Evolutionary conservation across 805 yeast species (phyloP).

Genomic region (Blastobotrys attinorum): DNA sequence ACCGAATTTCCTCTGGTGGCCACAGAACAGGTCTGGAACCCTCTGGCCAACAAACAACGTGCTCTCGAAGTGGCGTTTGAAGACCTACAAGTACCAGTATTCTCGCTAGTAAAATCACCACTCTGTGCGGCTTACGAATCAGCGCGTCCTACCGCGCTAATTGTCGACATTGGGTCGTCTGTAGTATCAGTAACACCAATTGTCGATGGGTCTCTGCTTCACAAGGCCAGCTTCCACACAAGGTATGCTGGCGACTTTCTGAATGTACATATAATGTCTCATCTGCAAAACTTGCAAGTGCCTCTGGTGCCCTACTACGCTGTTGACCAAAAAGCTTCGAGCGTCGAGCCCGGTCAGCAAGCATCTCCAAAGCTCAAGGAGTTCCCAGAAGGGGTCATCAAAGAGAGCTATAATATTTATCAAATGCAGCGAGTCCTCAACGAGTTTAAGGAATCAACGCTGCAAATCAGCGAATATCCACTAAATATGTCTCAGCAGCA

Average conservation of each 20-base stretch:
- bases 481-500: conserved; percentile 25
- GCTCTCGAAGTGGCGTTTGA: conserved; percentile 71
- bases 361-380: conserved; percentile 16
- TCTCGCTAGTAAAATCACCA: conserved; percentile 69
- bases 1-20: conserved; percentile 57
- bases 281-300: conserved; percentile 32
- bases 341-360: conserved; percentile 30
- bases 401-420: conserved; percentile 32
- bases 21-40: conserved; percentile 66
- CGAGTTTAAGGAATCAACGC: conserved; percentile 41
- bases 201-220: conserved; percentile 50
- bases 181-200: conserved; percentile 48
- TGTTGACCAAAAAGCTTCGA: conserved; percentile 29
- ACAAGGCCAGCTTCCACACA: conserved; percentile 32
- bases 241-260: conserved; percentile 71
- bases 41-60: conserved; percentile 45
- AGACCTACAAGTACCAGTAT: conserved; percentile 62
- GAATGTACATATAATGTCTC: conserved; percentile 52
- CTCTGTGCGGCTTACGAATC: conserved; percentile 43
- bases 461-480: conserved; percentile 34
- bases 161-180: conserved; percentile 71
- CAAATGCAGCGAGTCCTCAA: conserved; percentile 36
- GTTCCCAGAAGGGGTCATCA: conserved; percentile 26
- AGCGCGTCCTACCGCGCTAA: conserved; percentile 70
- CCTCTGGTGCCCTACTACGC: conserved; percentile 29